Base-by-base conservation (phyloP, 2,329 filamentous ascomycete genomes). In the Phialophora verrucosa region DNA sequence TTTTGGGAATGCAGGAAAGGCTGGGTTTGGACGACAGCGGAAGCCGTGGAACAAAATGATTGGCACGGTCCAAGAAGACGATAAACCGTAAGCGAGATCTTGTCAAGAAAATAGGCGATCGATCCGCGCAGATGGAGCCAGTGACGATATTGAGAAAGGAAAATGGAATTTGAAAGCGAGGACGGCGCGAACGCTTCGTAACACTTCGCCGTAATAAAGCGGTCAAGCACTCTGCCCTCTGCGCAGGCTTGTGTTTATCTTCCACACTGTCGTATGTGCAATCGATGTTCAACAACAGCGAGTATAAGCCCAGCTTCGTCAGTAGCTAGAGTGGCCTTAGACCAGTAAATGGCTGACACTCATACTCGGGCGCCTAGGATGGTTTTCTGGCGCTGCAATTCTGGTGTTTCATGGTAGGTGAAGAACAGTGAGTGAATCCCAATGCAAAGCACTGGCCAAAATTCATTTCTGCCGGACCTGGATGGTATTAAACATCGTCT, bases 41-140 rank as follows among this genome's bases (percentile, higher is more conserved):
- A 2, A 25, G 25, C 23, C 11, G 17, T 44, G 49, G 49, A 51
- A 51, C 49, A 29, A 10, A 7, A 32, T 50, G 62, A 59, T 64
- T 64, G 62, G 59, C 27, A 51, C 17, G 59, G 23, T 17, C 25
- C 8, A 50, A 44, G n/a, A 47, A 32, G 2, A 35, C 20, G 32
- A 6, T n/a, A 32, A 27, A 31, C 50, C 11, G 51, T 49, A 51
- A 56, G 60, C 60, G 60, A 62, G 51, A 62, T 61, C 59, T 61
- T 11, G 42, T 27, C 32, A 38, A 25, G 27, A 23, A 25, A 56
- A 23, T 31, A 8, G 42, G 51, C 53, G 38, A 44, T 44, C 38
- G 38, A 44, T 44, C 7, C 6, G 17, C 53, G 47, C 32, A 44
- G 25, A 14, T 35, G 53, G 14, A 23, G 53, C 31, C 53, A 55